These are phyloP conservation scores for Phialophora verrucosa DNA, from an alignment of 2,329 filamentous ascomycete species.

Conservation along the genomic window DNA sequence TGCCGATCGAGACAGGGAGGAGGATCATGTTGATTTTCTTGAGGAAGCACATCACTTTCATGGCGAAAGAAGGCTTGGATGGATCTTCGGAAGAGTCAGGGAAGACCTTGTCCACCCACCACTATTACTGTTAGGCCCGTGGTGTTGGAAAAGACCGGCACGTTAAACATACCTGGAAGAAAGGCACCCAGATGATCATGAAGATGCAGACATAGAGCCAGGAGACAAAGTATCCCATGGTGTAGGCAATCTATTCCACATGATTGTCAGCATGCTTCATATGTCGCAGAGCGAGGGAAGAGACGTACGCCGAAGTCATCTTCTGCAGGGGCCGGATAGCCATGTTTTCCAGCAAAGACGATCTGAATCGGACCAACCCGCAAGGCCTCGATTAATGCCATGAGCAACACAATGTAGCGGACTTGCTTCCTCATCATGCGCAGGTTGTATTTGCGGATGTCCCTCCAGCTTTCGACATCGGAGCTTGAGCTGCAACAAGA, in stretches of 20 bases:
- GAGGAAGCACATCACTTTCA: conserved; percentile 29
- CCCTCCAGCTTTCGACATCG: conserved; percentile 36
- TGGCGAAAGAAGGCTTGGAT: conserved; percentile 18
- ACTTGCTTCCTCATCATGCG: conserved; percentile 38
- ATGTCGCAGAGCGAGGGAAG: neutral
- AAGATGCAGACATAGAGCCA: conserved; percentile 39
- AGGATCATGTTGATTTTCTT: conserved; percentile 37
- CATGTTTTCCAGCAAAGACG: conserved; percentile 37
- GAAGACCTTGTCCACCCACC: conserved; percentile 36
- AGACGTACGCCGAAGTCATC: conserved; percentile 38
- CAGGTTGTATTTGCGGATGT: conserved; percentile 35
- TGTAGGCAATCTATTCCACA: conserved; percentile 35
- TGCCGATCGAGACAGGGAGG: conserved; percentile 33
- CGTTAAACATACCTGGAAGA: conserved; percentile 35
- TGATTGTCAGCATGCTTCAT: conserved; percentile 11
- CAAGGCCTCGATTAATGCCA: conserved; percentile 37
- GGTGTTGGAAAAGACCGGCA: neutral
- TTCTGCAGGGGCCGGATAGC: conserved; percentile 29
- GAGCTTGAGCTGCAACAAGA: conserved; percentile 25
- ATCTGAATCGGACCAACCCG: conserved; percentile 36
- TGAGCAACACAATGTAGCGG: conserved; percentile 34
- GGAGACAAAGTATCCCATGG: conserved; percentile 36
- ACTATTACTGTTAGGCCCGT: conserved; percentile 23
- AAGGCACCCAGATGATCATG: conserved; percentile 34
- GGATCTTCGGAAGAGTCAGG: conserved; percentile 23